Conservation (phyloP, 345 rosid species). For the Raphanus sativus region DNA sequence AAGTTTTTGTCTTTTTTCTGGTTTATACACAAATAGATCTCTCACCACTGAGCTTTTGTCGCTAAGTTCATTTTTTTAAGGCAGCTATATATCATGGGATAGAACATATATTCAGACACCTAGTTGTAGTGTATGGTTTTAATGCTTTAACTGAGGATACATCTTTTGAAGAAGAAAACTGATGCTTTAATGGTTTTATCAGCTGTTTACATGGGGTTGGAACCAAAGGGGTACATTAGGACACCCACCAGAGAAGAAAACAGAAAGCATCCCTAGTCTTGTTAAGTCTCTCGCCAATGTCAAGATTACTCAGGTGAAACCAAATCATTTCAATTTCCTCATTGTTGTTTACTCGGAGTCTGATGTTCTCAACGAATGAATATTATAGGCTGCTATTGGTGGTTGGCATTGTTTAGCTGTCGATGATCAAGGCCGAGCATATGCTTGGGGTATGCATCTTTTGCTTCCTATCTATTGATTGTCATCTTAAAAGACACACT, state of each 20-base stretch:
- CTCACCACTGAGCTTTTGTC: too few relatives aligned
- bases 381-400: conserved; percentile 86
- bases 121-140: too few relatives aligned
- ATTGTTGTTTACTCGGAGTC: neutral
- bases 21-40: neutral
- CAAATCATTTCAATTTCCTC: neutral
- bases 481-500: neutral
- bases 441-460: conserved; percentile 78
- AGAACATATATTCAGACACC: too few relatives aligned
- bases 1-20: neutral
- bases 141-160: neutral
- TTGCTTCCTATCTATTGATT: neutral
- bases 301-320: conserved; percentile 79
- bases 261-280: conserved; percentile 81
- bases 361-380: conserved; percentile 16
- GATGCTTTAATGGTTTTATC: conserved; percentile 7
- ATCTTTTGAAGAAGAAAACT: neutral
- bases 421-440: conserved; percentile 95
- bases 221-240: conserved; percentile 99
- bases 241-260: conserved; percentile 87
- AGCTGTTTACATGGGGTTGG: conserved; percentile 99
- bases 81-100: too few relatives aligned
- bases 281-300: conserved; percentile 70
- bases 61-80: too few relatives aligned
- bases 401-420: conserved; percentile 99